These are phyloP conservation scores for Pseudonitzschia multiseries DNA, from an alignment of 108 stramenopile genomes.

Conservation along the genomic window DNA sequence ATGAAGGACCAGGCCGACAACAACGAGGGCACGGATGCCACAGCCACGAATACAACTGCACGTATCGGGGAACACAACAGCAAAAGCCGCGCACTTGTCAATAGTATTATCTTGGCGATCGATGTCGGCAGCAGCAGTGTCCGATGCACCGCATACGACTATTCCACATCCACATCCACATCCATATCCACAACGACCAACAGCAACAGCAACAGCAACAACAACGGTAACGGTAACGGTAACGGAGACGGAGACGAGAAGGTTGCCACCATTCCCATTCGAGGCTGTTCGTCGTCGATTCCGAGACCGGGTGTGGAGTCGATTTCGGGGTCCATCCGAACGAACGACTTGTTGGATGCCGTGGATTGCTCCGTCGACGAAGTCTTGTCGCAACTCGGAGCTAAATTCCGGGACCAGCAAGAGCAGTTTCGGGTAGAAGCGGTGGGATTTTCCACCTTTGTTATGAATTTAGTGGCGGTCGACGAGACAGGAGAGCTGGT, in stretches of 20 bases:
- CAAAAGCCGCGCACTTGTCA: neutral
- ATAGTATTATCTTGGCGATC: conserved; percentile 55
- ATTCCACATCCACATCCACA: neutral
- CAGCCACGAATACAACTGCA: too few relatives aligned
- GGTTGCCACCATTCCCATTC: conserved; percentile 9
- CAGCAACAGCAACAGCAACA: too few relatives aligned
- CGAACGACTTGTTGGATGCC: conserved; percentile 41
- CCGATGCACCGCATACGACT: conserved; percentile 37
- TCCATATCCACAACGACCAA: too few relatives aligned
- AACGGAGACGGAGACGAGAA: neutral
- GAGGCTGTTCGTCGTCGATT: conserved; percentile 29
- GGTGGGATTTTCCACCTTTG: conserved; percentile 79
- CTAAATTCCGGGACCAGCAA: neutral
- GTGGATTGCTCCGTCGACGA: conserved; percentile 66
- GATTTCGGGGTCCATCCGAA: conserved; percentile 49
- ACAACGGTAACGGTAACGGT: too few relatives aligned
- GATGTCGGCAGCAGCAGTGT: conserved; percentile 77
- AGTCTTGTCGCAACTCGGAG: conserved; percentile 34
- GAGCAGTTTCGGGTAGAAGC: conserved; percentile 44
- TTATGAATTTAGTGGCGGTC: conserved; percentile 80
- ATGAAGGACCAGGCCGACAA: too few relatives aligned
- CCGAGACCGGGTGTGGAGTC: conserved; percentile 43
- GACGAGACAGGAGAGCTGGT: conserved; percentile 38
- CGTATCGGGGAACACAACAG: neutral
- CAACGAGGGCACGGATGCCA: too few relatives aligned